Evolutionary conservation across 2,329 filamentous ascomycete species (phyloP).

Genomic region (Pseudopithomyces maydicus): DNA sequence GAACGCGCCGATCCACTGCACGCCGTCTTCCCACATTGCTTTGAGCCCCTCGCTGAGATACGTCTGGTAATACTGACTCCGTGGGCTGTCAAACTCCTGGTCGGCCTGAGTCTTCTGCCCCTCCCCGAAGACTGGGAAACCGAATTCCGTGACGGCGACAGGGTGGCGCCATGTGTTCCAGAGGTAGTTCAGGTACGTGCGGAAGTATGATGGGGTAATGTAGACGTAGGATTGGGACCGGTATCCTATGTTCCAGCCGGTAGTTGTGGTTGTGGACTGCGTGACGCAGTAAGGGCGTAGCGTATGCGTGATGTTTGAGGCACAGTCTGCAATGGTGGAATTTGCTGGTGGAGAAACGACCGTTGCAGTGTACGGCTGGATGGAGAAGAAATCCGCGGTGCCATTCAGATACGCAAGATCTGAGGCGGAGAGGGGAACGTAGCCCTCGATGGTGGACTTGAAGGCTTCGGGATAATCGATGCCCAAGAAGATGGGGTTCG

Average conservation of each 20-base stretch:
- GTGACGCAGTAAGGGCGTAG: constrained; percentile 60
- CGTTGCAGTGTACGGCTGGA: constrained; percentile 64
- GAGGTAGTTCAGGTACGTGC: constrained; percentile 61
- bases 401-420: constrained; percentile 50
- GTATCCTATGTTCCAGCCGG: constrained; percentile 65
- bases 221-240: constrained; percentile 62
- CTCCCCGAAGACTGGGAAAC: constrained; percentile 60
- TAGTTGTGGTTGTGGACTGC: constrained; percentile 51
- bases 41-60: constrained; percentile 62
- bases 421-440: constrained; percentile 53
- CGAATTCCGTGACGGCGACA: constrained; percentile 60
- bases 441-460: constrained; percentile 41
- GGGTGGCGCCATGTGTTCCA: constrained; percentile 63
- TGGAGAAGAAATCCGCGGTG: constrained; percentile 61
- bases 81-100: constrained; percentile 59
- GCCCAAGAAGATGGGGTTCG: constrained; percentile 60
- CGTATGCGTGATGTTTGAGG: constrained; percentile 51
- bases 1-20: constrained; percentile 59
- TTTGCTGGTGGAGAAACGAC: constrained; percentile 56
- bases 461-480: constrained; percentile 56
- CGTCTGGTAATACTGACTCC: constrained; percentile 60
- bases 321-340: constrained; percentile 55
- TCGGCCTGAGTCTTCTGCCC: constrained; percentile 51
- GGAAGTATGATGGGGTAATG: constrained; percentile 63
- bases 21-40: constrained; percentile 61